Percentiles rank a stretch among this genome's conserved stretches.
Conservation (phyloP, 108 stramenopile species). For the Skeletonema grethae region DNA sequence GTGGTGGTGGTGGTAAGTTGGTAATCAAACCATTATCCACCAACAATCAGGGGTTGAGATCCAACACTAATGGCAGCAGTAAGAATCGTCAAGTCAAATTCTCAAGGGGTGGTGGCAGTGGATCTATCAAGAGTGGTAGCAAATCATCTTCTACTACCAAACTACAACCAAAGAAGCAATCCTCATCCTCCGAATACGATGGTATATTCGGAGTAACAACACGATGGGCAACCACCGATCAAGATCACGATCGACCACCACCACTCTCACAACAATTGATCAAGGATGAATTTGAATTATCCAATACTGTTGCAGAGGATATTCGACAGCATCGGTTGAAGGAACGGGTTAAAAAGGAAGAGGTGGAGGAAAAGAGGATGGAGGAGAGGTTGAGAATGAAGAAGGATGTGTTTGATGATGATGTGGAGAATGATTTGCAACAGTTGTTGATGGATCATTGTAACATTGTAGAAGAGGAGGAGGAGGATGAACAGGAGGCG, state of each 20-base stretch:
- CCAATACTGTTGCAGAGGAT: slow-evolving; percentile 16
- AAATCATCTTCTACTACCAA: not conserved
- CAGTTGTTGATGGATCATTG: slow-evolving; percentile 11
- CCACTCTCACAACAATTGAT: slow-evolving; percentile 9
- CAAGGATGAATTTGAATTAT: slow-evolving; percentile 38
- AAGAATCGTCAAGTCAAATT: slow-evolving; percentile 18
- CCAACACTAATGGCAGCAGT: slow-evolving; percentile 2
- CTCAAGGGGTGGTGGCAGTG: slow-evolving; percentile 2
- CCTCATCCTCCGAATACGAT: slow-evolving; percentile 27
- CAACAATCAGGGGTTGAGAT: not conserved
- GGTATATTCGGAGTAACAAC: slow-evolving; percentile 31
- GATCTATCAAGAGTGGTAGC: not conserved
- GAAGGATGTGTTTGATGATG: not conserved
- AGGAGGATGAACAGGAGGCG: not conserved
- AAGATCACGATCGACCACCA: slow-evolving; percentile 18
- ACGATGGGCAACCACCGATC: slow-evolving; percentile 27
- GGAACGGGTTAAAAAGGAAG: slow-evolving; percentile 15
- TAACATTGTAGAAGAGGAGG: slow-evolving; percentile 6
- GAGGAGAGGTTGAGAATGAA: slow-evolving; percentile 9
- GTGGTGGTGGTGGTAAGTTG: not conserved
- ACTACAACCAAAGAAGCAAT: slow-evolving; percentile 4
- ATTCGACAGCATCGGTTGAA: slow-evolving; percentile 3
- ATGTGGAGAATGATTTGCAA: slow-evolving; percentile 1
- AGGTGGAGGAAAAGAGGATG: slow-evolving; percentile 16
- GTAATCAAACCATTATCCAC: slow-evolving; percentile 16